Evolutionary conservation across 1,139 yeast genomes (phyloP), one percentile per base, ranked within the genome.

Genomic region (Kurtzmaniella quercitrusa): DNA sequence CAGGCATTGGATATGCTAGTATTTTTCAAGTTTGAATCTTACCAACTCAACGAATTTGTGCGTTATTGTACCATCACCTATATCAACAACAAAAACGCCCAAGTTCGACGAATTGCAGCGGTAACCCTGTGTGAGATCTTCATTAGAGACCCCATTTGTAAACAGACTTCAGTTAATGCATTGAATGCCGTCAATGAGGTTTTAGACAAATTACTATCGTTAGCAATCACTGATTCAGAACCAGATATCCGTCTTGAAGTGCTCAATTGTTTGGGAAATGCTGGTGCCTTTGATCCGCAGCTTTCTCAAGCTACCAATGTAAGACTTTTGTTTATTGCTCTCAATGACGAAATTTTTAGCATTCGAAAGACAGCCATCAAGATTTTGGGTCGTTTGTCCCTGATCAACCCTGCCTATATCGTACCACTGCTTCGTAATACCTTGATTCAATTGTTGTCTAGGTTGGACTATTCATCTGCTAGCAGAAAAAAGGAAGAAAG

Each of bases 221-320:
- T 89, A 4, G 89, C 95, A 2, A 85, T 93, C n/a, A 87, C 97
- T 0, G 99, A 94, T 54, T 89, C 96, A 0, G 75, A 77, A 12
- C 81, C 89, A 0, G 96, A 89, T 45, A 88, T 91, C 39, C 70
- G 99, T 45, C 66, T 85, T 12, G 91, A 87, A 48, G 90, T 94
- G 0, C 68, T 94, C 45, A 76, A 76, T 41, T 77, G 93, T 40
- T 68, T 94, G 39, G 70, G 66, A 6, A 60, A 64, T 38, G 88
- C 87, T 34, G 79, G 82, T 2, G 76, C 77, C 46, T 85, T 93
- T 57, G 97, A 93, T 56, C 89, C 96, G 0, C 98, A 93, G 55
- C 66, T 94, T 39, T 88, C 97, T 0, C 98, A 93, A 61, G 95
- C 96, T 0, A 95, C 86, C 50, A 91, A 90, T 57, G 94, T 91